Conservation (phyloP, 148 eudicot genomes). For the Chenopodium berlandieri region DNA sequence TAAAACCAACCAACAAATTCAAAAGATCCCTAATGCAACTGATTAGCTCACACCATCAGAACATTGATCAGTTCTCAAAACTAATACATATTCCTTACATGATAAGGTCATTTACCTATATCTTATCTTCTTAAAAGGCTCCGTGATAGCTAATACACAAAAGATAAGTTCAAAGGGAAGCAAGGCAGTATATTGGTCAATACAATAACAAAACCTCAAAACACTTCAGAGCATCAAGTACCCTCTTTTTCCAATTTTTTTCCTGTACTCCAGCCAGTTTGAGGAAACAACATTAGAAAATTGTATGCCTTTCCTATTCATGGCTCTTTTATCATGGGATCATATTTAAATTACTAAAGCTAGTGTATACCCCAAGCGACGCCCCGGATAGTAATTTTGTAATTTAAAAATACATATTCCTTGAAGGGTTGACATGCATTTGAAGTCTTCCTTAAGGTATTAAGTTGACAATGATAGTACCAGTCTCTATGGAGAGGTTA, state of each 20-base stretch:
- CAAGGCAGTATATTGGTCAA: neutral
- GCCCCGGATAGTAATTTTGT: no score
- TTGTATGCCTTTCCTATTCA: neutral
- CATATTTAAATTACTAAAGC: neutral
- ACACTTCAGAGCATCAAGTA: neutral
- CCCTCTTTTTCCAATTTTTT: neutral
- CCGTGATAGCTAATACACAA: neutral
- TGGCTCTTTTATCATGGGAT: neutral
- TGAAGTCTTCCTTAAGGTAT: neutral
- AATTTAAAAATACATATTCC: no score
- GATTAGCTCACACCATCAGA: neutral
- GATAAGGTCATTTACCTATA: neutral
- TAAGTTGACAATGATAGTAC: neutral
- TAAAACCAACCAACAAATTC: neutral
- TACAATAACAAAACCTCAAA: neutral
- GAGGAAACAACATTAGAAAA: neutral
- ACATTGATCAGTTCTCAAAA: neutral
- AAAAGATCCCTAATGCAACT: neutral
- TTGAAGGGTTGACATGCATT: no score
- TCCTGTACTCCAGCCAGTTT: neutral
- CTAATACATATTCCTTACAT: neutral
- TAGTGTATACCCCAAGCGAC: neutral
- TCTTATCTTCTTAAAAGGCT: neutral
- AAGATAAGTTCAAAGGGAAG: neutral
- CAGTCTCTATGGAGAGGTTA: neutral